Percentiles rank a stretch among this genome's conserved stretches.
Evolutionary conservation across 2,329 filamentous ascomycete species (phyloP).

Genomic region (Xylariaceae sp.): DNA sequence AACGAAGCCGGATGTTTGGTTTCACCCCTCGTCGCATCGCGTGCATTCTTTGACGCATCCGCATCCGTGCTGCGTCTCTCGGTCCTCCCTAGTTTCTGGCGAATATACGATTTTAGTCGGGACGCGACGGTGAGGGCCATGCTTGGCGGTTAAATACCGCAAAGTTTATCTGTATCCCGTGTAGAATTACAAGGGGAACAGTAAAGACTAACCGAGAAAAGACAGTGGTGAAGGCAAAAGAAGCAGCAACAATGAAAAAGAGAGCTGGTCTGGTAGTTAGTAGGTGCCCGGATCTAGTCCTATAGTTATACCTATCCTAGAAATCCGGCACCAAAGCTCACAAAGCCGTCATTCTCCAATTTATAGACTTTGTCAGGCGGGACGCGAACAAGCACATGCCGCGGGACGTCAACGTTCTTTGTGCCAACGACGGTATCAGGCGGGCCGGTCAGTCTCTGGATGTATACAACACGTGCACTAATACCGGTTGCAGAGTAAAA

Average conservation of each 20-base stretch:
- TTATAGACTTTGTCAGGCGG: background rate
- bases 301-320: conserved; percentile 4
- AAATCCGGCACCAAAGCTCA: background rate
- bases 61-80: conserved; percentile 18
- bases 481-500: no score
- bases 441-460: background rate
- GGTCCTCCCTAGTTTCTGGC: conserved; percentile 21
- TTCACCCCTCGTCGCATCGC: background rate
- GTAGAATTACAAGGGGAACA: no score
- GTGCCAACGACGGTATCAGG: background rate
- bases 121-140: conserved; percentile 26
- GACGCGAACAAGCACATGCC: conserved; percentile 1
- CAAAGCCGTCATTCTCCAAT: background rate
- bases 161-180: background rate
- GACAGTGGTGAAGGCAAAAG: background rate
- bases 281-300: background rate
- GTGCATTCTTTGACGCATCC: conserved; percentile 8
- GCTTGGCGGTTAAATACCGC: background rate
- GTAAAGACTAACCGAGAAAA: background rate
- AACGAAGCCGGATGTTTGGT: no score
- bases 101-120: conserved; percentile 27
- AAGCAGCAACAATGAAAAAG: background rate
- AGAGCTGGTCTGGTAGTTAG: background rate
- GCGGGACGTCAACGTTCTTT: background rate
- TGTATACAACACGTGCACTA: background rate